Evolutionary conservation across 345 rosid genomes (phyloP).

Genomic region (Odontarrhena argentea): DNA sequence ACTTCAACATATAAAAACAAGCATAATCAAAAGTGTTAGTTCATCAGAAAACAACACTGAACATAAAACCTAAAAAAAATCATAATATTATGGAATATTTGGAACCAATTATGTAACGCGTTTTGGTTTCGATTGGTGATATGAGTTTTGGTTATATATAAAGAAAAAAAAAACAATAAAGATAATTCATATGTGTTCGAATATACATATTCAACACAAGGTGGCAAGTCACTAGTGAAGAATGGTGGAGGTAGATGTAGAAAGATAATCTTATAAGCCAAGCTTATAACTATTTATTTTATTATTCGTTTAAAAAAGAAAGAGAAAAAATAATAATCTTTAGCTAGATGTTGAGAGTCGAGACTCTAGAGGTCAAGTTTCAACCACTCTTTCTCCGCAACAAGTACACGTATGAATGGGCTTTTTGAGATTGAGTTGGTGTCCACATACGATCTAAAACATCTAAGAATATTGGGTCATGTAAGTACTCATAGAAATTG

Average conservation of each 20-base stretch:
- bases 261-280: constrained; percentile 38
- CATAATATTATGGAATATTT: too few species aligned
- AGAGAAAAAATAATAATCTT: neutral
- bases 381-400: constrained; percentile 5
- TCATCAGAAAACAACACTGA: too few species aligned
- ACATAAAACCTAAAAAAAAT: too few species aligned
- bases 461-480: too few species aligned
- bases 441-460: too few species aligned
- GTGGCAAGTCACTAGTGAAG: constrained; percentile 40
- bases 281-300: constrained; percentile 26
- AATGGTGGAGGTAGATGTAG: constrained; percentile 44
- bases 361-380: constrained; percentile 12
- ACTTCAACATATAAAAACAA: too few species aligned
- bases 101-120: too few species aligned
- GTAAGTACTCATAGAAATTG: too few species aligned
- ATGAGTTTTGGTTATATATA: too few species aligned
- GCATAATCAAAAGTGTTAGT: too few species aligned
- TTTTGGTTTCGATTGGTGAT: too few species aligned
- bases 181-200: neutral
- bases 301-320: constrained; percentile 1
- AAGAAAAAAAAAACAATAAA: neutral
- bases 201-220: constrained; percentile 26
- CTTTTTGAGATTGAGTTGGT: too few species aligned
- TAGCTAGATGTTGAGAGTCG: constrained; percentile 15
- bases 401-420: neutral